Conservation (phyloP, 352 stramenopile genomes). For the Poterioochromonas sp. region DNA sequence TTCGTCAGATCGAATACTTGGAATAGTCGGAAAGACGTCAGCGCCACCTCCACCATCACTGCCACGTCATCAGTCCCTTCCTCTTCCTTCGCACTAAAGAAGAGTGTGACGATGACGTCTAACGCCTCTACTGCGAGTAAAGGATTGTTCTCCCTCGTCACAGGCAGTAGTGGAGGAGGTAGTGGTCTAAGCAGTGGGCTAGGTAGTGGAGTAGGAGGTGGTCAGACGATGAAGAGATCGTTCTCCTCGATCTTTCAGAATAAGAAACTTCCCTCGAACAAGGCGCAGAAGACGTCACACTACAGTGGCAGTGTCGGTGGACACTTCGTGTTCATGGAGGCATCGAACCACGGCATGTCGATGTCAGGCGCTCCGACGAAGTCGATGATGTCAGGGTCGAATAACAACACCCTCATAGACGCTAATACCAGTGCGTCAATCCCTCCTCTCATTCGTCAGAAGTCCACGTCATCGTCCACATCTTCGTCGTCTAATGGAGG, state of each 20-base stretch:
- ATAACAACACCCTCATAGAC: too few relatives aligned
- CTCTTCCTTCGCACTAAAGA: conserved; percentile 11
- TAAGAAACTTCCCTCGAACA: conserved; percentile 18
- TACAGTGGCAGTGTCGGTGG: too few relatives aligned
- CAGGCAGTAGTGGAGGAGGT: conserved; percentile 7
- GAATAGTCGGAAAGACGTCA: conserved; percentile 11
- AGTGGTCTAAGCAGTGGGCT: conserved; percentile 8
- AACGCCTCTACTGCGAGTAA: conserved; percentile 10
- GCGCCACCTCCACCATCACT: conserved; percentile 5
- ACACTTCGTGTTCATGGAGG: too few relatives aligned
- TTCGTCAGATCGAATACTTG: conserved; percentile 13
- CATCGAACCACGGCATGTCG: too few relatives aligned
- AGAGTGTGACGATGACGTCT: conserved; percentile 10
- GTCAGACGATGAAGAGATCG: conserved; percentile 10
- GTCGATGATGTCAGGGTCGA: too few relatives aligned
- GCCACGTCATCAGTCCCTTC: conserved; percentile 7
- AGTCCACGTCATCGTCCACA: background rate
- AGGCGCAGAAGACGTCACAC: too few relatives aligned
- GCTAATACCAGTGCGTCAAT: background rate
- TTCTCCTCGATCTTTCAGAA: conserved; percentile 13
- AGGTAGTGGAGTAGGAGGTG: conserved; percentile 8
- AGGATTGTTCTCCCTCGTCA: conserved; percentile 10
- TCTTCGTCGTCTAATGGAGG: too few relatives aligned
- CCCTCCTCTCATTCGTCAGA: background rate
- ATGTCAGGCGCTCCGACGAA: too few relatives aligned